phyloP scores from a whole-genome alignment of 331 rosid species.

The Dryas integrifolia region DNA sequence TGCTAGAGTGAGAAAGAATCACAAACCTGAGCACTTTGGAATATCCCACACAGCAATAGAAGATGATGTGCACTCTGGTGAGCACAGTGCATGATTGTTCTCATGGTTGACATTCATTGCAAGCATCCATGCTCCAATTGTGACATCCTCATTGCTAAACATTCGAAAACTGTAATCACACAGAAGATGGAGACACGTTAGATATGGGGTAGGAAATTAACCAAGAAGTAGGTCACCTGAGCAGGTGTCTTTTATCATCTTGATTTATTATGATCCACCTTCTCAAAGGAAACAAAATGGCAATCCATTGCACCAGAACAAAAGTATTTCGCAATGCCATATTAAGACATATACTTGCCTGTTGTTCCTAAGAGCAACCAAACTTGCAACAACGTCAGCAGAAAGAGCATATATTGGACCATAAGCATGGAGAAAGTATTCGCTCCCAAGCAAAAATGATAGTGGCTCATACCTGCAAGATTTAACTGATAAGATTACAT shows the following conservation, averaged over 20 bases:
- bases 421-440: constrained; percentile 95
- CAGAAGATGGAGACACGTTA: constrained; percentile 14
- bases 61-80: constrained; percentile 61
- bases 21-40: constrained; percentile 95
- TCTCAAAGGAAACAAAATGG: neutral
- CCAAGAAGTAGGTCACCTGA: neutral
- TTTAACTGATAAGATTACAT: constrained; percentile 4
- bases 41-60: constrained; percentile 98
- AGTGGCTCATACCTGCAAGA: constrained; percentile 86
- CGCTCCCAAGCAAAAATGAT: constrained; percentile 78
- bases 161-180: constrained; percentile 75
- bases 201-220: neutral
- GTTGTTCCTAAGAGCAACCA: constrained; percentile 78
- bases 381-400: constrained; percentile 89
- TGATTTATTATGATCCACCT: neutral
- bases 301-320: neutral
- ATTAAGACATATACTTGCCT: constrained; percentile 46
- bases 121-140: constrained; percentile 99
- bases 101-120: constrained; percentile 98
- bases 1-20: constrained; percentile 21
- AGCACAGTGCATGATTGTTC: constrained; percentile 68
- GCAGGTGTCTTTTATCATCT: neutral
- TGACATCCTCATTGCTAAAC: constrained; percentile 99
- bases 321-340: neutral
- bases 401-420: constrained; percentile 97